Conservation (phyloP, 257 asterid genomes). For the Petunia secreta region DNA sequence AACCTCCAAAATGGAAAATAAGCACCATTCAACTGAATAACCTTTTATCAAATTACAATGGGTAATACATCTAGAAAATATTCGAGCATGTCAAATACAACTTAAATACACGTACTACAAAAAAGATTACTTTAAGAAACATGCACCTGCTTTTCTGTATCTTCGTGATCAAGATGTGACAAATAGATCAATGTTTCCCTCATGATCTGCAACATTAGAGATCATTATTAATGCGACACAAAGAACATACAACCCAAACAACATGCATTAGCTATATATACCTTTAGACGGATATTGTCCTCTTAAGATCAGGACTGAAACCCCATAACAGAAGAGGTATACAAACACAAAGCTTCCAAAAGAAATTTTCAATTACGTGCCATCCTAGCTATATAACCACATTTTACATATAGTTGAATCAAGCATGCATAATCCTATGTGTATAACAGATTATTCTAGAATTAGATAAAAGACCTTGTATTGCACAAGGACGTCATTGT, state of each 20-base stretch:
- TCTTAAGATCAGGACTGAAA: neutral
- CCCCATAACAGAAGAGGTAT: neutral
- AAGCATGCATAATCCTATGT: too few species aligned
- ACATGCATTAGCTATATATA: neutral
- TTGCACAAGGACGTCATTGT: constrained; percentile 95
- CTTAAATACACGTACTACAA: neutral
- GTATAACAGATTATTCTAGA: neutral
- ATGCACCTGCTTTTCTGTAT: constrained; percentile 92
- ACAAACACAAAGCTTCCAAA: neutral
- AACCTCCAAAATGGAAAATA: too few species aligned
- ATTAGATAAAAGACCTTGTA: constrained; percentile 64
- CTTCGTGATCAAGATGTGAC: constrained; percentile 98
- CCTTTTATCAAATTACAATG: too few species aligned
- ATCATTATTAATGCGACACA: neutral
- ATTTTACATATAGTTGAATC: too few species aligned
- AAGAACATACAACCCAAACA: neutral
- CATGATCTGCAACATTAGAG: constrained; percentile 72
- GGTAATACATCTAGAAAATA: too few species aligned
- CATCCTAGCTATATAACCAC: too few species aligned
- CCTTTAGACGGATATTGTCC: neutral
- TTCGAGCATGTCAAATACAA: too few species aligned
- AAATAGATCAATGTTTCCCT: constrained; percentile 95
- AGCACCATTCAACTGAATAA: too few species aligned
- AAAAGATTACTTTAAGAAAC: constrained; percentile 6
- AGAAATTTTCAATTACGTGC: neutral